Conservation (phyloP, 2,329 filamentous ascomycete genomes). For the Emergomyces pasteurianus region DNA sequence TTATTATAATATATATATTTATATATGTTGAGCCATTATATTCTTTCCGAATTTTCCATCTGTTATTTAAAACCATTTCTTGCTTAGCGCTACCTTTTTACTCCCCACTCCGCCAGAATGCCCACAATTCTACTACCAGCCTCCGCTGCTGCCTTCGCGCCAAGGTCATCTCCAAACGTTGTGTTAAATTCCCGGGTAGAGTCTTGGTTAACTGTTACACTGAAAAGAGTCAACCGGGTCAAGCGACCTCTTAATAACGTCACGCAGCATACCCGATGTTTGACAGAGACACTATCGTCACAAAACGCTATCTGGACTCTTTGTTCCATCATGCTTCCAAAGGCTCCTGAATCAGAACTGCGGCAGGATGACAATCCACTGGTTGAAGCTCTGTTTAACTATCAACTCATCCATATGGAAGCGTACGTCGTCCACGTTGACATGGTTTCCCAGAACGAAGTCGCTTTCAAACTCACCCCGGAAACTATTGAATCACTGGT, state of each 20-base stretch:
- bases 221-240: slow-evolving; percentile 92
- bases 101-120: slow-evolving; percentile 56
- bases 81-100: slow-evolving; percentile 26
- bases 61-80: not conserved
- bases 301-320: slow-evolving; percentile 88
- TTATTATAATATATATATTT: slow-evolving; percentile 11
- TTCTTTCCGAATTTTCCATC: slow-evolving; percentile 6
- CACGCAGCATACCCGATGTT: slow-evolving; percentile 85
- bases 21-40: slow-evolving; percentile 19
- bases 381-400: slow-evolving; percentile 81
- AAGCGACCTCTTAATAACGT: slow-evolving; percentile 97
- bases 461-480: slow-evolving; percentile 91
- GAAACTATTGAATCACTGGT: slow-evolving; percentile 89
- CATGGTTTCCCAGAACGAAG: slow-evolving; percentile 95
- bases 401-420: slow-evolving; percentile 84
- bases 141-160: slow-evolving; percentile 91
- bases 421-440: slow-evolving; percentile 98
- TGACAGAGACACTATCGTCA: slow-evolving; percentile 87
- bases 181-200: slow-evolving; percentile 86
- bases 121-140: slow-evolving; percentile 86
- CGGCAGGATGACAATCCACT: slow-evolving; percentile 70
- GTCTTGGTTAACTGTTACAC: slow-evolving; percentile 89
- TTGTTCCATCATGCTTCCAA: slow-evolving; percentile 83
- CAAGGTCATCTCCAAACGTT: slow-evolving; percentile 85
- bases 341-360: slow-evolving; percentile 74